A percentile compares a stretch with the other conserved stretches of the same genome.
Conservation (phyloP, 1,284 basidiomycete genomes). For the Naganishia albida region DNA sequence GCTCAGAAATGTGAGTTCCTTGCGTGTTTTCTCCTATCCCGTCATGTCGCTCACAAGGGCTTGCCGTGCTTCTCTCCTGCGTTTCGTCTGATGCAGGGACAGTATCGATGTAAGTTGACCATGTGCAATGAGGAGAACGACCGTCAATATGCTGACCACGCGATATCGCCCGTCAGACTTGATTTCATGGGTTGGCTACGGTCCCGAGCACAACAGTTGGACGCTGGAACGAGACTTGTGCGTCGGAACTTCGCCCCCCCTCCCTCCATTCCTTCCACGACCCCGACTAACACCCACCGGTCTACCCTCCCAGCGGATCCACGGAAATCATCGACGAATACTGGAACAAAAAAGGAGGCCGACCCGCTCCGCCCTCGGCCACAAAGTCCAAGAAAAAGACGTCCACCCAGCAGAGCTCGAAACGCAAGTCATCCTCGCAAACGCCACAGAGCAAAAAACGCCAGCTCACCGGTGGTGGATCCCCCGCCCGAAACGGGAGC, state of each 20-base stretch:
- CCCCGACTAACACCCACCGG: background rate
- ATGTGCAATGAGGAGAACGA: background rate
- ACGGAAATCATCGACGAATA: conserved; percentile 43
- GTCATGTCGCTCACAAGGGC: background rate
- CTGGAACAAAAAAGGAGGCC: conserved; percentile 40
- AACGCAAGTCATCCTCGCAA: conserved; percentile 1
- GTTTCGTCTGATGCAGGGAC: background rate
- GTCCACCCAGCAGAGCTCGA: background rate
- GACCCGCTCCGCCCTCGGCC: conserved; percentile 24
- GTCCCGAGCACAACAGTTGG: conserved; percentile 52
- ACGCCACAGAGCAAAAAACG: conserved; percentile 18
- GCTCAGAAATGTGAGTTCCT: conserved; percentile 32
- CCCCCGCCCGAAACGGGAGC: conserved; percentile 4
- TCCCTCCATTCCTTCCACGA: background rate
- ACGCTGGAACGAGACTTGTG: conserved; percentile 51
- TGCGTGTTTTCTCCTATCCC: background rate
- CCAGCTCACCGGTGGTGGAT: background rate
- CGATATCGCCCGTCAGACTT: conserved; percentile 39
- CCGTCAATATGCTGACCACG: background rate
- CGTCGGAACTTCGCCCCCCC: too few relatives aligned
- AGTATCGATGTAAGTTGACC: conserved; percentile 14
- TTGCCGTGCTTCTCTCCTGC: background rate
- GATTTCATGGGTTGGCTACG: conserved; percentile 54
- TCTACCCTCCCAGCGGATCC: conserved; percentile 20
- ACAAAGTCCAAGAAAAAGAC: conserved; percentile 34